phyloP scores from a whole-genome alignment of 2,329 filamentous ascomycete genomes.

The Lasiodiplodia sp. region DNA sequence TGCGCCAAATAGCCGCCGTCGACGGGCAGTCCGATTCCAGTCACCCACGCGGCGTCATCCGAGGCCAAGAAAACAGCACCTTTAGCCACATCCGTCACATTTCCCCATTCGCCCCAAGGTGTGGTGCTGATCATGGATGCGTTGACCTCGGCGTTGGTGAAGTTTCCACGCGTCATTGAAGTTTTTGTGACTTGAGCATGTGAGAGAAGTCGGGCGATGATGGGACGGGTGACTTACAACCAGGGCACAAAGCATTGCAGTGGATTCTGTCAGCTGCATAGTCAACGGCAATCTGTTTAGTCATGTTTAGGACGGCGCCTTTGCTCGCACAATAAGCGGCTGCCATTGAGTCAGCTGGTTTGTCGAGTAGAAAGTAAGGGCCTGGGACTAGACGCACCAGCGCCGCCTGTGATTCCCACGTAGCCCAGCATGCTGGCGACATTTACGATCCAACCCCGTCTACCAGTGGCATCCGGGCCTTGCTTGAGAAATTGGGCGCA shows the following conservation, averaged over 20 bases:
- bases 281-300: conserved; percentile 53
- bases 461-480: conserved; percentile 36
- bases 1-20: conserved; percentile 50
- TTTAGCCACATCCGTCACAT: conserved; percentile 37
- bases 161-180: conserved; percentile 44
- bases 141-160: conserved; percentile 31
- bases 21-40: conserved; percentile 49
- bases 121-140: conserved; percentile 32
- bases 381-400: background rate
- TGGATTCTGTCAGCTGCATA: conserved; percentile 53
- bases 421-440: conserved; percentile 45
- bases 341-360: background rate
- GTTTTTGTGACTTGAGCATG: conserved; percentile 40
- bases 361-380: no score
- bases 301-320: conserved; percentile 55
- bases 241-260: conserved; percentile 53
- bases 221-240: conserved; percentile 42
- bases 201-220: background rate
- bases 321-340: conserved; percentile 56
- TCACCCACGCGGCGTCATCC: conserved; percentile 54
- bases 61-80: conserved; percentile 53
- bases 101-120: conserved; percentile 41
- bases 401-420: conserved; percentile 36
- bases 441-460: conserved; percentile 50
- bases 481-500: conserved; percentile 48